Base-by-base conservation (phyloP, 2,329 filamentous ascomycete genomes). In the Aspergillus transmontanensis region DNA sequence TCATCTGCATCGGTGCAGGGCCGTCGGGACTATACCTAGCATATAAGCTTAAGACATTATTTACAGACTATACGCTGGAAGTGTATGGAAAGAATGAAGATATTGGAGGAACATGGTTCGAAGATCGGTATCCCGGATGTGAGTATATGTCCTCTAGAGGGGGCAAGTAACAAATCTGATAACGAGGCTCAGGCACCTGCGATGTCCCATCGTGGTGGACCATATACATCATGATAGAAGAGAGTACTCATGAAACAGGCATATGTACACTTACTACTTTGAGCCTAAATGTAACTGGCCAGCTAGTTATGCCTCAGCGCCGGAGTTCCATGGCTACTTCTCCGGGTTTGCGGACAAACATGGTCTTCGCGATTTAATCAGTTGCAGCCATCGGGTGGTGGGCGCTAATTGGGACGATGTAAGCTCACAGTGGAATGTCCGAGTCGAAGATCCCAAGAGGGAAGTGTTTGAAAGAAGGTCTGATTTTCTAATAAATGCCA, bases 11-110 rank as follows among this genome's bases (percentile, higher is more conserved):
- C 30, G 58, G 64, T 19, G 61, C 64, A 23, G 61, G 64, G 10
- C 46, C 46, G 10, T 61, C 58, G 0, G 64, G 61, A 4, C 30
- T 66, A 1, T 16, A 53, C 7, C 48, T 66, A 16, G 61, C 56
- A 1, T 61, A 63, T 50, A 61, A 55, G 14, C 45, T 66, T 14
- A 23, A 61, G 51, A 54, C 39, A 4, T 53, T n/a, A 26, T 57
- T 63, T n/a, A 28, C 16, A 1, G 57, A 59, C 26, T 59, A 58
- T 50, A 48, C 39, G 0, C 55, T 59, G 3, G 43, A 34, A 3
- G 50, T 63, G 19, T 65, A 65, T 26, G 64, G 59, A 28, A 65
- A 63, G 51, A 63, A 63, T n/a, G 30, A 46, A 4, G 55, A 63
- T 4, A 51, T 63, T 7, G 58, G 53, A 10, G 64, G 61, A 32